Base-by-base conservation (phyloP, 2,329 filamentous ascomycete species). In the Nannizziopsis arthrosporioides region DNA sequence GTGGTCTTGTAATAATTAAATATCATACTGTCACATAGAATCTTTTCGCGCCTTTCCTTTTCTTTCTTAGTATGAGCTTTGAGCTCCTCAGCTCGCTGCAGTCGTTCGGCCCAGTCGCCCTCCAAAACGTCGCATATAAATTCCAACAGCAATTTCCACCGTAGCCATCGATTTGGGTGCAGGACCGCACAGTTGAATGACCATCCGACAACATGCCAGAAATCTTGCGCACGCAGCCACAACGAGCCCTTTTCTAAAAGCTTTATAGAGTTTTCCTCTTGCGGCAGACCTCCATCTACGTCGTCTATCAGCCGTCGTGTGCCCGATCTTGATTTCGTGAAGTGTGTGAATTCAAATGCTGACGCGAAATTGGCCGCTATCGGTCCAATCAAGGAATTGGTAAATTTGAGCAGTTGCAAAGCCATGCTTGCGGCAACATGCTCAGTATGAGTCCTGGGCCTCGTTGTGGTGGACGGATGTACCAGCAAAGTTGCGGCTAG, bases 131-230 rank as follows among this genome's bases (percentile, higher is more conserved):
- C 63, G 44, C 70, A 64, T 62, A 94, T 83, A 52, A 84, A 81
- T 31, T 81, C 76, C 11, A 96, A 70, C 84, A 87, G 94, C 6
- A 78, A 66, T 56, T 75, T 80, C 88, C 89, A 96, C 59, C 81
- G 76, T 43, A 73, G 75, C 90, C 92, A 96, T 15, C 90, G 76
- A 36, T 76, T 73, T 1, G 80, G 80, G 56, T 90, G 73, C 30
- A 76, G 64, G 1, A 84, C 75, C 44, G 86, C 89, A 68, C 90
- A 96, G 61, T 90, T 92, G 63, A 96, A 88, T 0, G 85, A 84
- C 92, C 92, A 96, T 2, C 90, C 92, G 0, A 92, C 75, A 0
- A 85, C 77, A 37, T 81, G 77, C 87, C 92, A 98, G 58, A 96
- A 93, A 60, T 94, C 86, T 52, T 85, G 80, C 0, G 83, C 85